Conservation (phyloP, 257 asterid genomes). For the Primulina eburnea region DNA sequence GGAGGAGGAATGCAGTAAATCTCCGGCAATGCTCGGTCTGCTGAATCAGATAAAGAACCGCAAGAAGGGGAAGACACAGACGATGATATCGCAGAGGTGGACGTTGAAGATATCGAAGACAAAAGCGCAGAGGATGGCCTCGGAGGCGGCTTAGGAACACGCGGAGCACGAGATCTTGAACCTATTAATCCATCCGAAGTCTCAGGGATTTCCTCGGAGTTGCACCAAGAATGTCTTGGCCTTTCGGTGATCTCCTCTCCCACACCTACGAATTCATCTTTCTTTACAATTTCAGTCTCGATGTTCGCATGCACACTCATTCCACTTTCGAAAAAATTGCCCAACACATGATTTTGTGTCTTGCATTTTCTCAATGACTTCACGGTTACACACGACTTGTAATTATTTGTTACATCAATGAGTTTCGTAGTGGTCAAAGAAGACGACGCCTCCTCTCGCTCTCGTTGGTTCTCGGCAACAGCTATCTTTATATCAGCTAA, state of each 20-base stretch:
- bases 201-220: constrained; percentile 54
- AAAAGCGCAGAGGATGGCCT: constrained; percentile 56
- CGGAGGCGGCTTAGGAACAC: constrained; percentile 94
- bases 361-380: constrained; percentile 49
- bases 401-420: constrained; percentile 23
- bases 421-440: constrained; percentile 37
- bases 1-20: constrained; percentile 38
- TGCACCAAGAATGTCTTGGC: constrained; percentile 40
- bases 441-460: constrained; percentile 36
- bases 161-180: constrained; percentile 63
- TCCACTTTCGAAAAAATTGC: constrained; percentile 14
- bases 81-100: constrained; percentile 24
- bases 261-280: constrained; percentile 35
- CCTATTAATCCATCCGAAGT: constrained; percentile 40
- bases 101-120: constrained; percentile 37
- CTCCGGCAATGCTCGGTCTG: constrained; percentile 55
- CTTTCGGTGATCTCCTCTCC: constrained; percentile 34
- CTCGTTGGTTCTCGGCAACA: constrained; percentile 44
- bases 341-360: constrained; percentile 24
- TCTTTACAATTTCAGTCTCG: constrained; percentile 33
- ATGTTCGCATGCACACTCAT: constrained; percentile 15
- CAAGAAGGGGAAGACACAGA: constrained; percentile 58
- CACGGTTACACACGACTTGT: constrained; percentile 25
- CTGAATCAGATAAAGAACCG: constrained; percentile 57
- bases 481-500: constrained; percentile 51